phyloP scores from a whole-genome alignment of 106 monocot species.

The Gastrodia elata region DNA sequence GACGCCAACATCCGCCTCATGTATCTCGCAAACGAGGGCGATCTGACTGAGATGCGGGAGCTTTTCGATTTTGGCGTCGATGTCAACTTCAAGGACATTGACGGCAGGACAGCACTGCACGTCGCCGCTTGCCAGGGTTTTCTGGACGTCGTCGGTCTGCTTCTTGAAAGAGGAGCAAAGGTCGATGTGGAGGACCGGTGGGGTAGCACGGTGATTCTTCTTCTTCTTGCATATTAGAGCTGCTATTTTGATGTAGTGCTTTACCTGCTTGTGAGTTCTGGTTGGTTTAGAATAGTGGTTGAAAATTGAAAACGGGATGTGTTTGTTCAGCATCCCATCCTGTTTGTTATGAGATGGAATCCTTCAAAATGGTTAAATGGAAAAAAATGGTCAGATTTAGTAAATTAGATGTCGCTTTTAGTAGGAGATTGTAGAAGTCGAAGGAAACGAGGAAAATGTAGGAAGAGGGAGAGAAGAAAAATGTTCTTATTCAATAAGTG shows the following conservation, averaged over 20 bases:
- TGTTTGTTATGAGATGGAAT: background rate
- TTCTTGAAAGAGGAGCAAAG: constrained; percentile 50
- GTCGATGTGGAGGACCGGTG: constrained; percentile 67
- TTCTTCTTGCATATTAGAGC: constrained; percentile 76
- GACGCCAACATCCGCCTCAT: constrained; percentile 43
- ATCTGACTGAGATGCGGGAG: constrained; percentile 59
- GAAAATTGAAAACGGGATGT: background rate
- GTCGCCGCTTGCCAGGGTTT: constrained; percentile 83
- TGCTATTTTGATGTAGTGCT: constrained; percentile 1
- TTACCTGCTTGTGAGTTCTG: background rate
- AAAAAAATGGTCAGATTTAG: background rate
- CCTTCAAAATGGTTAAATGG: background rate
- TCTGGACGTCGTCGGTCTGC: constrained; percentile 43
- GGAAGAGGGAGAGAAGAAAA: no score
- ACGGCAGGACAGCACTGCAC: constrained; percentile 80
- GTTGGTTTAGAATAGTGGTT: constrained; percentile 28
- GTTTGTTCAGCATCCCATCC: background rate
- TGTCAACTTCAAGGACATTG: constrained; percentile 67
- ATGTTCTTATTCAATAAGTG: no score
- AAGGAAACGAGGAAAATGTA: no score
- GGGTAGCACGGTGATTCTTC: constrained; percentile 78
- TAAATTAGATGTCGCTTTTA: background rate
- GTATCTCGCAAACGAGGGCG: constrained; percentile 79
- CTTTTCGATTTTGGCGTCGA: constrained; percentile 53
- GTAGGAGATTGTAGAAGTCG: background rate